A percentile compares a stretch with the other conserved stretches of the same genome.
Evolutionary conservation across 768 basidiomycete genomes (phyloP).

Genomic region (Tricholoma sp.): DNA sequence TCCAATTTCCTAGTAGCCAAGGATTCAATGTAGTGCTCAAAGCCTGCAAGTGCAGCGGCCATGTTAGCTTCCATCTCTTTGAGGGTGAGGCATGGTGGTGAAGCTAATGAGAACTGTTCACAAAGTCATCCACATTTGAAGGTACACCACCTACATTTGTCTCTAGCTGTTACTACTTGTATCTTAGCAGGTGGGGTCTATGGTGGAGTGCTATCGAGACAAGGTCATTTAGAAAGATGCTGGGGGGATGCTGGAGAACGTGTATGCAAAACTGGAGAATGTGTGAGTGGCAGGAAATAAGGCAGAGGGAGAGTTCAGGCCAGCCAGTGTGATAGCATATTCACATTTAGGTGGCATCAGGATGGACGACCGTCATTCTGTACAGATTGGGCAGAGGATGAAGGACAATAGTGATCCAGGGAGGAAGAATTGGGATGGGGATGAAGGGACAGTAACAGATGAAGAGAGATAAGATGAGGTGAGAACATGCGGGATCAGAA

Average conservation of each 20-base stretch:
- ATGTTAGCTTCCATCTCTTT: constrained; percentile 4
- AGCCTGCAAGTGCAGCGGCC: not conserved
- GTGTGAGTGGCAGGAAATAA: not conserved
- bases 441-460: not conserved
- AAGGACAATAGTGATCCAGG: no score
- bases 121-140: constrained; percentile 8
- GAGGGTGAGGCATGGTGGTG: not conserved
- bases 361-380: not conserved
- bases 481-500: no score
- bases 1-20: not conserved
- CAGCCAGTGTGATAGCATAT: not conserved
- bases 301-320: not conserved
- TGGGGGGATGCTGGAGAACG: not conserved
- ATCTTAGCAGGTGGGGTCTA: constrained; percentile 2
- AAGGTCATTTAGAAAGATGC: constrained; percentile 2
- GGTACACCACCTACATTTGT: constrained; percentile 8
- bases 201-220: not conserved
- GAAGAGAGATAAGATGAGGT: not conserved
- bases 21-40: no score
- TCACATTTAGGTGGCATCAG: not conserved
- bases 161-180: not conserved
- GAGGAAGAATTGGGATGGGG: not conserved
- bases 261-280: not conserved
- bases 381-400: no score
- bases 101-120: constrained; percentile 9